Evolutionary conservation across 2,329 filamentous ascomycete species (phyloP), one percentile per base, ranked within the genome.

Genomic region (Mycosphaerella sp.): DNA sequence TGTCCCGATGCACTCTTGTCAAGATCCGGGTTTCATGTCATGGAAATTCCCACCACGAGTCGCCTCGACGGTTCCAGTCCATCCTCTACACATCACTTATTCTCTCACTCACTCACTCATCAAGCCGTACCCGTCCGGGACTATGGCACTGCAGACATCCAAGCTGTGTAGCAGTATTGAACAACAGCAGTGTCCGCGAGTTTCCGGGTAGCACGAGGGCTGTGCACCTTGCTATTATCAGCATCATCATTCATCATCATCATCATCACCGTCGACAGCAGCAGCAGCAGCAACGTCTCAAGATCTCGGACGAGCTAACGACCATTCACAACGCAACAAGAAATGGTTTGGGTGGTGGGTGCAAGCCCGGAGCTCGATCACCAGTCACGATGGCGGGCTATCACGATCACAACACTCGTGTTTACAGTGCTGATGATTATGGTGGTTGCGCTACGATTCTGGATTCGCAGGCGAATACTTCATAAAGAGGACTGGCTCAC

Each of bases 401-500:
- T 57, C 10, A 17, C 50, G n/a, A 49, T 40, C 4, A 55, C 49
- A 5, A 50, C 45, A 1, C 42, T 54, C 17, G 40, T 50, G 10
- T 50, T 55, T 7, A 57, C 55, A 6, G 35, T 44, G 4, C 32
- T 55, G 4, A 54, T 54, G 44, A 34, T 57, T 2, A 9, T 50
- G 16, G 41, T 48, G 3, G 55, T 57, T 13, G 44, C 30, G 6
- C 10, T 53, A 27, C 45, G 55, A 18, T 49, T 57, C 16, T 57
- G 52, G 49, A 47, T 57, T 3, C 41, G 55, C 6, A 37, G 55
- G 36, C 43, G 47, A 21, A 50, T 37, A 43, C 35, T 57, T 14
- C 46, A 55, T 35, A 37, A 35, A 21, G 55, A 57, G 28, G 55
- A 57, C 41, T 57, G 55, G 52, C 41, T 57, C 18, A 57, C 55